These are phyloP conservation scores for Eremochloa ophiuroides DNA, from an alignment of 176 grass and related monocot species.

Conservation along the genomic window DNA sequence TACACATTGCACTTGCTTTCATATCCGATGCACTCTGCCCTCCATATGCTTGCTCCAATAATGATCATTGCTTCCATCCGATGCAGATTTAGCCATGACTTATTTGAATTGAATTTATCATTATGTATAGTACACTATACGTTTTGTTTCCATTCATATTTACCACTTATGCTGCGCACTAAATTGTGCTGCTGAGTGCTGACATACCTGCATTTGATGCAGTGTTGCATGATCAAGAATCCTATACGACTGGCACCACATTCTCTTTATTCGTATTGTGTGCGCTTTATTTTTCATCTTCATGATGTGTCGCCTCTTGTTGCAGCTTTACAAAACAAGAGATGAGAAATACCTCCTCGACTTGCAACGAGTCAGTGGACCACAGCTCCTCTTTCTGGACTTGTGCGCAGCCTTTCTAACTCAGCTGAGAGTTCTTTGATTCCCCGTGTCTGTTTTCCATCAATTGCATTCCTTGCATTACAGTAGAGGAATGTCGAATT, in stretches of 20 bases:
- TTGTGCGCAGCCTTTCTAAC: constrained; percentile 71
- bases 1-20: not conserved
- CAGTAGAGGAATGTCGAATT: constrained; percentile 7
- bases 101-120: not conserved
- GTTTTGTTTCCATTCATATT: not conserved
- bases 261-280: not conserved
- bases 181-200: not conserved
- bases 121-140: not conserved
- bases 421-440: constrained; percentile 77
- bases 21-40: not conserved
- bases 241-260: not conserved
- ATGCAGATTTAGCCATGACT: not conserved
- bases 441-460: not conserved
- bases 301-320: not conserved
- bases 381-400: constrained; percentile 77
- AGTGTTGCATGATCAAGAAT: not conserved
- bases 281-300: not conserved
- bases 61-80: not conserved
- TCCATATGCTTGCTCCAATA: not conserved
- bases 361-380: constrained; percentile 66
- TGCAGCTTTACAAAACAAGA: constrained; percentile 87
- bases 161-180: not conserved
- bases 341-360: constrained; percentile 88
- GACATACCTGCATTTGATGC: not conserved
- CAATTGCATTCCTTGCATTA: constrained; percentile 4